phyloP scores from a whole-genome alignment of 2,329 filamentous ascomycete genomes.

The Calonectria leucothoes region DNA sequence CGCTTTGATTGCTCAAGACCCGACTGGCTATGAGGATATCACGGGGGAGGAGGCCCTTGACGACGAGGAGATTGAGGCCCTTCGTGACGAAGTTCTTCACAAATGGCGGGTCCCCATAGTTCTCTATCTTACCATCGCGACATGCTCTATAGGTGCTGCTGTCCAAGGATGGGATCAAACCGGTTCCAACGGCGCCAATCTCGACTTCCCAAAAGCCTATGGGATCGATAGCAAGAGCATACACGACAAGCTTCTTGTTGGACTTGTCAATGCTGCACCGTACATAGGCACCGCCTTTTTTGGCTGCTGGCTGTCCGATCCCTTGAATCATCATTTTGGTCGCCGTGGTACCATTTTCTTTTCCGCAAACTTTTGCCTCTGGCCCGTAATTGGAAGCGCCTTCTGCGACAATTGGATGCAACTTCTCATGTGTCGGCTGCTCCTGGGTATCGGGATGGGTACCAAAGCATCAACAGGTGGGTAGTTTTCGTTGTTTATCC shows the following conservation, averaged over 20 bases:
- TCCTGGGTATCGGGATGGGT: slow-evolving; percentile 83
- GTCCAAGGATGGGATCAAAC: slow-evolving; percentile 78
- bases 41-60: slow-evolving; percentile 66
- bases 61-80: slow-evolving; percentile 67
- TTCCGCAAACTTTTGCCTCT: slow-evolving; percentile 77
- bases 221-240: slow-evolving; percentile 51
- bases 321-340: slow-evolving; percentile 61
- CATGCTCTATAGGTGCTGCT: slow-evolving; percentile 77
- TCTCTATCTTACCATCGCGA: slow-evolving; percentile 74
- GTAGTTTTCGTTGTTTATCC: slow-evolving; percentile 26
- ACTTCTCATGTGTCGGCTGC: slow-evolving; percentile 76
- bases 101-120: slow-evolving; percentile 74
- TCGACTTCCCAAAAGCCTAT: slow-evolving; percentile 69
- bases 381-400: slow-evolving; percentile 76
- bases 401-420: slow-evolving; percentile 79
- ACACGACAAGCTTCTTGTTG: slow-evolving; percentile 64
- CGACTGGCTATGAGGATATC: slow-evolving; percentile 70
- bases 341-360: slow-evolving; percentile 73
- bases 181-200: slow-evolving; percentile 71
- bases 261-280: slow-evolving; percentile 73
- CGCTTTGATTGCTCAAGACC: slow-evolving; percentile 80
- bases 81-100: slow-evolving; percentile 73
- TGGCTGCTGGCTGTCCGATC: slow-evolving; percentile 76
- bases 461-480: slow-evolving; percentile 73
- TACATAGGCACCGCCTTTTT: slow-evolving; percentile 61